Evolutionary conservation across 305 asterid species (phyloP), one percentile per base, ranked within the genome.

Genomic region (Andrographis paniculata): DNA sequence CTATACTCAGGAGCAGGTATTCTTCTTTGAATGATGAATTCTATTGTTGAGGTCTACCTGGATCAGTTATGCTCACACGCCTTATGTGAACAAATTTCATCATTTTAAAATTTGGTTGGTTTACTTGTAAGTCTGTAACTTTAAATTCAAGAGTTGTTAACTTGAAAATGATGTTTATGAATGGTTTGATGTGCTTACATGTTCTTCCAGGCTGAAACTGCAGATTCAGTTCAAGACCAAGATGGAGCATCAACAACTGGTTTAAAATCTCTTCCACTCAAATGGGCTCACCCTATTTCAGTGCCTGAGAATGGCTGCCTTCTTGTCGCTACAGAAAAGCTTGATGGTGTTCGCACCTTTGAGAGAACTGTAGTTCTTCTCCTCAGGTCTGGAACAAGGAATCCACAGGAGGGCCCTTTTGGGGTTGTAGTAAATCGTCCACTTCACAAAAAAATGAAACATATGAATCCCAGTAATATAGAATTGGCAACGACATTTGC

Each of bases 231-330:
- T 20, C 63, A 48, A 59, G 58, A 68, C 52, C 74, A 67, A 66
- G 91, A 73, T 9, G 60, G 45, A 61, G 42, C 62, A 52, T 11
- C 70, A 38, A n/a, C n/a, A n/a, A 37, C 63, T 10, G 67, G 60
- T 36, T 37, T 77, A 20, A 77, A 62, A 58, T 48, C 79, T 49
- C 84, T 80, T 46, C 95, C 82, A 27, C 59, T 63, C 51, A 86
- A 91, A 69, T 91, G 99, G 99, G 99, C 96, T 8, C 99, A 91
- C 70, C 99, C 99, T 14, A 72, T 91, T 39, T 83, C 99, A 42
- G 66, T 87, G 9, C 96, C 96, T 0, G 99, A 86, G 59, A 83
- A 78, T 51, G 99, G 99, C 35, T 83, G 96, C 60, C 84, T 91
- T 60, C 95, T 91, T 15, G 71, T 91, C 40, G 88, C 99, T 42